phyloP scores from a whole-genome alignment of 164 flowering plant species.

The Hamamelis virginiana region DNA sequence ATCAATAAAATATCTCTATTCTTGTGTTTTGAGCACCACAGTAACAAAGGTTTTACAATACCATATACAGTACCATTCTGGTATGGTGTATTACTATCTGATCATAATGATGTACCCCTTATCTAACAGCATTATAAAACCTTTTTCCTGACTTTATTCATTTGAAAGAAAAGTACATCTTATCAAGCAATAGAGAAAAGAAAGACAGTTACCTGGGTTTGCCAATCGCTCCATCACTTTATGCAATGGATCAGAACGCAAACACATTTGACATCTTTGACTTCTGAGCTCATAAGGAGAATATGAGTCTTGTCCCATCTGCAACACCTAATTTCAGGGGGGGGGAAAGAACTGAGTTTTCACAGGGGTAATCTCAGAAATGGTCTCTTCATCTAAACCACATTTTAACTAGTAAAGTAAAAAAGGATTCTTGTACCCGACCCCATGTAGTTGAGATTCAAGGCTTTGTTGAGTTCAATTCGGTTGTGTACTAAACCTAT shows the following conservation, averaged over 20 bases:
- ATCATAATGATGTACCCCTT: background rate
- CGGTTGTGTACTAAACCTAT: too few relatives aligned
- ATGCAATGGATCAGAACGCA: conserved; percentile 78
- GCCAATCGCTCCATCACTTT: conserved; percentile 90
- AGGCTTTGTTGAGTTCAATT: too few relatives aligned
- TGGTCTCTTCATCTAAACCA: background rate
- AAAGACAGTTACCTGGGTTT: conserved; percentile 54
- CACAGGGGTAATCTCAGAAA: background rate
- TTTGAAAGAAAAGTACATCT: background rate
- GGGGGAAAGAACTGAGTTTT: background rate
- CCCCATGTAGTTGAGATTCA: too few relatives aligned
- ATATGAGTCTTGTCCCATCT: conserved; percentile 67
- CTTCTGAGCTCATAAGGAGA: conserved; percentile 54
- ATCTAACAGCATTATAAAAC: background rate
- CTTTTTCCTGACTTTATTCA: background rate
- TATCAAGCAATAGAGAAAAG: conserved; percentile 3
- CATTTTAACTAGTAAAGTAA: background rate
- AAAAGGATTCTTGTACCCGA: too few relatives aligned
- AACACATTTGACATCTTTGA: conserved; percentile 91
- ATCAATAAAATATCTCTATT: too few relatives aligned
- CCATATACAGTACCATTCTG: too few relatives aligned
- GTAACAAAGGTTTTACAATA: too few relatives aligned
- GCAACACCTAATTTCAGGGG: conserved; percentile 59
- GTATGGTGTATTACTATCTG: too few relatives aligned
- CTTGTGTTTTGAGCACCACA: too few relatives aligned